phyloP scores from a whole-genome alignment of 192 early-diverging fungal species.

The Rhizophlyctis rosea region DNA sequence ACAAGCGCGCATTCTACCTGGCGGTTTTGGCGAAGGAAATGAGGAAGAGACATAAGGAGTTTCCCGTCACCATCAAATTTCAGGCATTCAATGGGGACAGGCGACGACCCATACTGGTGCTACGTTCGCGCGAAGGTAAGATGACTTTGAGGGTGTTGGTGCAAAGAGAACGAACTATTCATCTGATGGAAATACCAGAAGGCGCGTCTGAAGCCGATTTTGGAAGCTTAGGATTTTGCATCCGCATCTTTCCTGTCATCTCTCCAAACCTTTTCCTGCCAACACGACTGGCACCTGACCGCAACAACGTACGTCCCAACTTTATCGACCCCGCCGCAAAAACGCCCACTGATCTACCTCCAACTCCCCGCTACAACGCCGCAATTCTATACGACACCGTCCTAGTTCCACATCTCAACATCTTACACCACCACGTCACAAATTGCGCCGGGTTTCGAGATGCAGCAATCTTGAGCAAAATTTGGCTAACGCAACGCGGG shows the following conservation, averaged over 20 bases:
- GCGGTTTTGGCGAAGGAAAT: constrained; percentile 63
- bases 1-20: constrained; percentile 93
- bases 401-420: constrained; percentile 71
- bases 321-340: constrained; percentile 24
- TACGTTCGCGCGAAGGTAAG: constrained; percentile 23
- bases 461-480: constrained; percentile 72
- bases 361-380: constrained; percentile 91
- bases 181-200: too few relatives aligned
- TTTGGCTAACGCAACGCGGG: constrained; percentile 82
- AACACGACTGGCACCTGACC: constrained; percentile 68
- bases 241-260: constrained; percentile 81
- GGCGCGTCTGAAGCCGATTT: constrained; percentile 57
- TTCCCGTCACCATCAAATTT: constrained; percentile 38
- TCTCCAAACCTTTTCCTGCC: constrained; percentile 61
- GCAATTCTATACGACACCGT: constrained; percentile 74
- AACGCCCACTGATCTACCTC: constrained; percentile 52
- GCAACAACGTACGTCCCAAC: constrained; percentile 75
- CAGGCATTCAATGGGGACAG: constrained; percentile 46
- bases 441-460: constrained; percentile 74
- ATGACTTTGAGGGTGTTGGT: too few relatives aligned
- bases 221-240: constrained; percentile 60
- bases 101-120: constrained; percentile 42
- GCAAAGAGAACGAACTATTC: too few relatives aligned
- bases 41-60: constrained; percentile 18
- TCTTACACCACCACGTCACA: constrained; percentile 71